These are phyloP conservation scores for Claviceps capensis DNA, from an alignment of 2,329 filamentous ascomycete genomes.

Conservation along the genomic window DNA sequence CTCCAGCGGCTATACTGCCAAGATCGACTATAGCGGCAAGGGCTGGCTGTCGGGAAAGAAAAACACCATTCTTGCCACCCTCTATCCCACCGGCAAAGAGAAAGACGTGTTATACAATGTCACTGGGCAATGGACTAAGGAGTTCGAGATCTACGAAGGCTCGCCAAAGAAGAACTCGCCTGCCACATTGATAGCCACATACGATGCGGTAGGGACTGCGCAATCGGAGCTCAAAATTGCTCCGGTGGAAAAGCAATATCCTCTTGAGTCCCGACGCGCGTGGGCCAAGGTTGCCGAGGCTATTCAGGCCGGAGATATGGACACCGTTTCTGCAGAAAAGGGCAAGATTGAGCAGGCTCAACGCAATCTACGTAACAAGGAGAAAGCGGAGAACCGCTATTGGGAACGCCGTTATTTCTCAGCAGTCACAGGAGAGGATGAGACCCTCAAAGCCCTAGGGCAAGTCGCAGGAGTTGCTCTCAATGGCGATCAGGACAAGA, in stretches of 20 bases:
- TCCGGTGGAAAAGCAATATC: constrained; percentile 65
- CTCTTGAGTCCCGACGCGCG: constrained; percentile 74
- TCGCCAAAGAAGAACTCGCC: constrained; percentile 34
- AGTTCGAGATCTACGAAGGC: constrained; percentile 64
- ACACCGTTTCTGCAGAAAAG: constrained; percentile 66
- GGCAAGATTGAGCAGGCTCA: constrained; percentile 82
- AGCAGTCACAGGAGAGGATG: constrained; percentile 29
- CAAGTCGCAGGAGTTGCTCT: constrained; percentile 30
- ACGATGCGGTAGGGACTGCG: constrained; percentile 42
- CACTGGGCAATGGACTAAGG: constrained; percentile 81
- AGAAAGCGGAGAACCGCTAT: constrained; percentile 56
- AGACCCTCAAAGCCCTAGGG: constrained; percentile 31
- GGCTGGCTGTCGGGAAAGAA: constrained; percentile 95
- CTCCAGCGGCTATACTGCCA: constrained; percentile 73
- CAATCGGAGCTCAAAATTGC: constrained; percentile 58
- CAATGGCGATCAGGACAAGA: constrained; percentile 45
- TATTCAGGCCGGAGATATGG: constrained; percentile 73
- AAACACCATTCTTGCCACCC: constrained; percentile 67
- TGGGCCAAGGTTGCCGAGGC: constrained; percentile 77
- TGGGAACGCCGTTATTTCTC: constrained; percentile 85
- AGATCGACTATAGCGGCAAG: constrained; percentile 86
- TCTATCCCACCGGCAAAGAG: constrained; percentile 59
- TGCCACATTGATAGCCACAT: constrained; percentile 39
- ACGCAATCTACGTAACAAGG: constrained; percentile 56
- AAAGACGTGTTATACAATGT: constrained; percentile 68